Percentiles rank a stretch among this genome's conserved stretches.
phyloP scores from a whole-genome alignment of 2,329 filamentous ascomycete genomes.

The Diaporthe batatas region DNA sequence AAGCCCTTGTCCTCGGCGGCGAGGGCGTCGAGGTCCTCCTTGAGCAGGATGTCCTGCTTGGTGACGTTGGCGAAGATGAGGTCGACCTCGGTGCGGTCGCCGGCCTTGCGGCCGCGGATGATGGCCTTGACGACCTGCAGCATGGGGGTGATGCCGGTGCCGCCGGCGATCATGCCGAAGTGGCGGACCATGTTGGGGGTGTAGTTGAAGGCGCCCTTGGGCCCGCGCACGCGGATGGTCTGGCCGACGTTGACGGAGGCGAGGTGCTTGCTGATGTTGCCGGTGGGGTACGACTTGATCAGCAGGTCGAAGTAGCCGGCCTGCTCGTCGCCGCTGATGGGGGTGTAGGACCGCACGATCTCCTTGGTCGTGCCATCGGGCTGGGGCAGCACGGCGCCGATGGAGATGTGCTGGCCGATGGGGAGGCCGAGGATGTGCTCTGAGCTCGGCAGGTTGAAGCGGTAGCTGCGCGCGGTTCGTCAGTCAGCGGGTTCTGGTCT shows the following conservation, averaged over 20 bases:
- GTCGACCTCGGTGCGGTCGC: slow-evolving; percentile 90
- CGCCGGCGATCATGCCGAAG: slow-evolving; percentile 98
- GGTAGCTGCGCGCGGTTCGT: slow-evolving; percentile 72
- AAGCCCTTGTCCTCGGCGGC: slow-evolving; percentile 83
- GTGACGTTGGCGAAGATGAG: slow-evolving; percentile 98
- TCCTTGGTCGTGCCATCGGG: slow-evolving; percentile 82
- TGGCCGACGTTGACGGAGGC: slow-evolving; percentile 85
- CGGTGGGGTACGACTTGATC: slow-evolving; percentile 97
- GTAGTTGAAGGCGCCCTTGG: slow-evolving; percentile 98
- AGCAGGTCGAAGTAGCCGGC: slow-evolving; percentile 95
- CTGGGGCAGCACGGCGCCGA: slow-evolving; percentile 80
- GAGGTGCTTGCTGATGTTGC: slow-evolving; percentile 97
- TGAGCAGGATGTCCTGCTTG: slow-evolving; percentile 89
- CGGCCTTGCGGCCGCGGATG: slow-evolving; percentile 80
- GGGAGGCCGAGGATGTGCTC: slow-evolving; percentile 92
- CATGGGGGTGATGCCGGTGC: slow-evolving; percentile 99
- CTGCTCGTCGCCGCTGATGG: slow-evolving; percentile 89
- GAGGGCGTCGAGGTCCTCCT: slow-evolving; percentile 88
- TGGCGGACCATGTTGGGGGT: slow-evolving; percentile 95
- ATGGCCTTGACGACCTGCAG: slow-evolving; percentile 95
- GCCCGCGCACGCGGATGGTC: slow-evolving; percentile 89
- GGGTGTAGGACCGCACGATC: slow-evolving; percentile 91
- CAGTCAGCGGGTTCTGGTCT: not conserved
- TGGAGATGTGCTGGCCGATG: slow-evolving; percentile 98
- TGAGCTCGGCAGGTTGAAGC: slow-evolving; percentile 85